Evolutionary conservation across 1,284 basidiomycete genomes (phyloP), one percentile per base, ranked within the genome.

Genomic region (Cryptococcus sp.): DNA sequence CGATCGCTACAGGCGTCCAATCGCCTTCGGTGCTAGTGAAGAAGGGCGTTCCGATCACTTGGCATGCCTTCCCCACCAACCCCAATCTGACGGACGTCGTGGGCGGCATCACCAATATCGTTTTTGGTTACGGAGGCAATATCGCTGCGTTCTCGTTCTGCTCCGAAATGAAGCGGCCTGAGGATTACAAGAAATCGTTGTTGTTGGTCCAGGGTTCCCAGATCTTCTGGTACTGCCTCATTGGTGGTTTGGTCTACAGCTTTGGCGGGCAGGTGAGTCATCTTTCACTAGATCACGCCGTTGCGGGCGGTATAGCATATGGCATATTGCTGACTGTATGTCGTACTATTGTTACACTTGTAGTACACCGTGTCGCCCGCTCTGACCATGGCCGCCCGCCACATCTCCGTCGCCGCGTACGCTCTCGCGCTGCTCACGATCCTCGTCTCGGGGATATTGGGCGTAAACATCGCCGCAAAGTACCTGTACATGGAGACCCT

Each of bases 181-280:
- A 71, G 40, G 72, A 77, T 53, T 77, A 71, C 61, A 73, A 71
- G 57, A 77, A 77, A 60, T 73, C 72, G 13, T 71, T 75, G 55
- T 62, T 64, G 50, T 58, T 77, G 22, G 67, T 68, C 39, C 75
- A 77, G 58, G 60, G 63, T 27, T 47, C 65, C 15, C 66, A 63
- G 19, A 60, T 64, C 40, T 40, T 62, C 47, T 55, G 68, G 22
- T 77, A 77, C 65, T 60, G 68, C 30, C 61, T 77, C 41, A 68
- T 72, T 40, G 73, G 72, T 13, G 57, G 61, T 19, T 52, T 67
- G 35, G 63, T 75, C 60, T 75, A 74, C 66, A 57, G 59, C 20
- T 74, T 70, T 47, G 72, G 71, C 17, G 73, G 75, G 43, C 70
- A 72, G 57, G 53, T 61, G n/a, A 52, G 56, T 48, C 42, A 41